These are phyloP conservation scores for Beta macrorhiza DNA, from an alignment of 179 eudicot genomes.

Conservation along the genomic window DNA sequence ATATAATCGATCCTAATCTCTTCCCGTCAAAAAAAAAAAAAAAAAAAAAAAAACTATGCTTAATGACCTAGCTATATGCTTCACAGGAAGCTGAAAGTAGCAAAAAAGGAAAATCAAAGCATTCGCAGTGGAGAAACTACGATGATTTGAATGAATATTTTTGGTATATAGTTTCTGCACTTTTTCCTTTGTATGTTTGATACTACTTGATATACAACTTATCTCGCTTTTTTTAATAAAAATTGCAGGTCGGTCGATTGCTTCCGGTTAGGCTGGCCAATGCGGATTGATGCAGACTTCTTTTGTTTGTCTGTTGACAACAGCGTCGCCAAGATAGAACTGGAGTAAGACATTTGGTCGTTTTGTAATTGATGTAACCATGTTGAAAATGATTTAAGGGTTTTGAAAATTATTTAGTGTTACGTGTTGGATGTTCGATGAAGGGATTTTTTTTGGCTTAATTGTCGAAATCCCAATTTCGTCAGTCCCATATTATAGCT, in stretches of 20 bases:
- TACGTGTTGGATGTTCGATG: not conserved
- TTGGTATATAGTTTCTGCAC: slow-evolving; percentile 45
- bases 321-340: slow-evolving; percentile 41
- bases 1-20: not conserved
- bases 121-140: slow-evolving; percentile 92
- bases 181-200: not conserved
- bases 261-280: slow-evolving; percentile 95
- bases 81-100: slow-evolving; percentile 80
- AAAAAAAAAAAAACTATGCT: no score
- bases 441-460: no score
- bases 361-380: no score
- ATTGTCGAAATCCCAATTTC: not conserved
- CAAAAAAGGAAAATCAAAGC: slow-evolving; percentile 75
- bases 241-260: slow-evolving; percentile 80
- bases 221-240: not conserved
- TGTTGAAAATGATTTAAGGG: no score
- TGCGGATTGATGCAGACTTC: slow-evolving; percentile 91
- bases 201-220: not conserved
- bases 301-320: slow-evolving; percentile 48
- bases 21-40: no score
- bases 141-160: slow-evolving; percentile 95
- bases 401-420: no score
- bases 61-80: not conserved
- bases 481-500: not conserved
- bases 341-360: slow-evolving; percentile 44